These are phyloP conservation scores for Whalleya microplaca DNA, from an alignment of 2,329 filamentous ascomycete species.

Conservation along the genomic window DNA sequence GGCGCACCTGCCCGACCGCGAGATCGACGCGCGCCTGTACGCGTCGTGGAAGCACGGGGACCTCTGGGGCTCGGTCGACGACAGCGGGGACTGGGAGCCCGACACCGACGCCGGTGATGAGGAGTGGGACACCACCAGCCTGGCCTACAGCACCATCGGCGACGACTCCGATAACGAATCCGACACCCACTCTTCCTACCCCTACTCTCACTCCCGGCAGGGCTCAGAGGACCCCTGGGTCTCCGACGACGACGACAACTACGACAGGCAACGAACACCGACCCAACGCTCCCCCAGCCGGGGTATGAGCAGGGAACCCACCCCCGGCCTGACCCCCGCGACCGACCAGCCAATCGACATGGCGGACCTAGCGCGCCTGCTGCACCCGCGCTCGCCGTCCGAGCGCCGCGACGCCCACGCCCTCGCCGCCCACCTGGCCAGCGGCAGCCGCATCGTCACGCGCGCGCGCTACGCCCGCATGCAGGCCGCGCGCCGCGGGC, in stretches of 20 bases:
- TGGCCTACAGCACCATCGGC: slow-evolving; percentile 58
- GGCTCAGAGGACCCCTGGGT: slow-evolving; percentile 54
- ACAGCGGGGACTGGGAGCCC: slow-evolving; percentile 77
- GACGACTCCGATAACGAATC: slow-evolving; percentile 44
- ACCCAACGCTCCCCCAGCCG: too few species aligned
- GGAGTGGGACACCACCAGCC: slow-evolving; percentile 77
- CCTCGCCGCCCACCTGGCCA: slow-evolving; percentile 77
- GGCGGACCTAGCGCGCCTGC: slow-evolving; percentile 73
- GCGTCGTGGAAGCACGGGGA: slow-evolving; percentile 82
- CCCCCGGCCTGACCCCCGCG: slow-evolving; percentile 46
- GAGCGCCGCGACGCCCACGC: slow-evolving; percentile 81
- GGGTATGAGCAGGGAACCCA: too few species aligned
- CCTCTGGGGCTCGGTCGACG: slow-evolving; percentile 82
- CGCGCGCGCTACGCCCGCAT: slow-evolving; percentile 74
- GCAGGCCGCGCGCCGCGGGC: slow-evolving; percentile 69
- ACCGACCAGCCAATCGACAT: slow-evolving; percentile 69
- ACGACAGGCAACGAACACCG: slow-evolving; percentile 68
- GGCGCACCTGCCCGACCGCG: slow-evolving; percentile 59
- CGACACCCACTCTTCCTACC: too few species aligned
- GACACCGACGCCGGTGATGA: slow-evolving; percentile 51
- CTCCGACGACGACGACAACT: slow-evolving; percentile 8
- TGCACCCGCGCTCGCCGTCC: slow-evolving; percentile 78
- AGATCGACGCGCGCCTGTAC: slow-evolving; percentile 76
- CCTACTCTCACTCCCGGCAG: too few species aligned
- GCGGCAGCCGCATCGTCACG: slow-evolving; percentile 74